phyloP scores from a whole-genome alignment of 2,329 filamentous ascomycete genomes.

The Trichoderma atrobrunneum region DNA sequence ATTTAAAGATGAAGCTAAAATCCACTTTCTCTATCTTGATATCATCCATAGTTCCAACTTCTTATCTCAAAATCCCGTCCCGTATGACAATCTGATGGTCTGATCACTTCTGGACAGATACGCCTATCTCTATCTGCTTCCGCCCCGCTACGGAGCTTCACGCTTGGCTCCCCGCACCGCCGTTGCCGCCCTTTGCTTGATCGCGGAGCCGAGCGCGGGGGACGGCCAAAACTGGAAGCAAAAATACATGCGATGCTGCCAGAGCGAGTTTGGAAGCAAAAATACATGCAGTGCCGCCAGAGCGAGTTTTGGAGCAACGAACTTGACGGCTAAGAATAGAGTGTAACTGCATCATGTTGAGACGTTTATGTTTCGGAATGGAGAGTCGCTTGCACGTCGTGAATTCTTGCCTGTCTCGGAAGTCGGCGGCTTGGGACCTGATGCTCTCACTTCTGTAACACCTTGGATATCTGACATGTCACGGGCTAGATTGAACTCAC shows the following conservation, averaged over 20 bases:
- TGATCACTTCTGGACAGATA: not conserved
- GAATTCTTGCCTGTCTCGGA: not conserved
- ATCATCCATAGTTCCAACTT: not conserved
- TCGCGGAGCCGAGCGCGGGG: not conserved
- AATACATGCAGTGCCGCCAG: not conserved
- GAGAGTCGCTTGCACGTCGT: not conserved
- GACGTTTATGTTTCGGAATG: not conserved
- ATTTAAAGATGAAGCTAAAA: not conserved
- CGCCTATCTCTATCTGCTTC: not conserved
- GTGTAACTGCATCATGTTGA: not conserved
- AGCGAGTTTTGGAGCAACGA: not conserved
- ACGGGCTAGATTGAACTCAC: not conserved
- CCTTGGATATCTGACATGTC: not conserved
- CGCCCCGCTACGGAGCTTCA: not conserved
- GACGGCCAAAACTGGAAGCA: conserved; percentile 9
- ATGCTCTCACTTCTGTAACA: not conserved
- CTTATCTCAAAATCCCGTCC: not conserved
- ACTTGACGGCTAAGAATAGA: not conserved
- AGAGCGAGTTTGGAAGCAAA: not conserved
- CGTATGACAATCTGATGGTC: not conserved
- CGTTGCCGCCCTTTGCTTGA: not conserved
- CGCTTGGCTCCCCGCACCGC: not conserved
- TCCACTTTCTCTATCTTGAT: not conserved
- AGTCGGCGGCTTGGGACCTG: not conserved
- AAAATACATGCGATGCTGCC: not conserved